Base-by-base conservation (phyloP, 257 asterid genomes). In the Nicotiana paniculata region DNA sequence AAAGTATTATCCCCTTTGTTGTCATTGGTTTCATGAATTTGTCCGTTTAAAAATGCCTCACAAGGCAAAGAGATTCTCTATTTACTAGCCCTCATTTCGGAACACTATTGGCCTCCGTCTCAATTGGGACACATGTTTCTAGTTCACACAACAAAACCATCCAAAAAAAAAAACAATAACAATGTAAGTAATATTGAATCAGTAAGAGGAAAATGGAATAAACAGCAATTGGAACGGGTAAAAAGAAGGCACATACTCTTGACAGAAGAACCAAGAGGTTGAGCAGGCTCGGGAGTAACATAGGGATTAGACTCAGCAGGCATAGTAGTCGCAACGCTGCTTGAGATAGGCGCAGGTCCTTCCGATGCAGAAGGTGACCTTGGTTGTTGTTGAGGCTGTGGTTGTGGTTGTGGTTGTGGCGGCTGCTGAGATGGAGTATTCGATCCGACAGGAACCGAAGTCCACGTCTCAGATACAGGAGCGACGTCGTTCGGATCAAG, bases 261-360 rank as follows among this genome's bases (percentile, higher is more conserved):
- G 35, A 78, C 84, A 24, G 87, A 86, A 74, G 95, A 68, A 24
- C 89, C 85, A 13, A 90, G 84, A 1, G 64, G 84, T 3, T 91
- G 82, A 33, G 85, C 90, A 17, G 97, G 89, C 77, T 82, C 89
- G 0, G 93, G 84, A 58, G 93, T 85, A 63, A 95, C 86, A 79
- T 93, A 92, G 70, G 99, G 98, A 84, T 95, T 95, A 72, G 98
- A 91, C 59, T 89, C 99, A 4, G 89, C 9, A 21, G 98, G 98
- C 97, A 90, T 88, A 88, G 97, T 79, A 81, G 94, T 90, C 72
- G 97, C 88, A 65, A 84, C 80, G 57, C 74, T 69, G 78, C 81
- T 69, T 72, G 83, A 69, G 80, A 79, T 81, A 62, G 90, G 88
- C 37, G 85, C 77, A n/a, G 88, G 85, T 17, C 80, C 89, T 26